Base-by-base conservation (phyloP, 257 asterid genomes). In the Capsicum baccatum region DNA sequence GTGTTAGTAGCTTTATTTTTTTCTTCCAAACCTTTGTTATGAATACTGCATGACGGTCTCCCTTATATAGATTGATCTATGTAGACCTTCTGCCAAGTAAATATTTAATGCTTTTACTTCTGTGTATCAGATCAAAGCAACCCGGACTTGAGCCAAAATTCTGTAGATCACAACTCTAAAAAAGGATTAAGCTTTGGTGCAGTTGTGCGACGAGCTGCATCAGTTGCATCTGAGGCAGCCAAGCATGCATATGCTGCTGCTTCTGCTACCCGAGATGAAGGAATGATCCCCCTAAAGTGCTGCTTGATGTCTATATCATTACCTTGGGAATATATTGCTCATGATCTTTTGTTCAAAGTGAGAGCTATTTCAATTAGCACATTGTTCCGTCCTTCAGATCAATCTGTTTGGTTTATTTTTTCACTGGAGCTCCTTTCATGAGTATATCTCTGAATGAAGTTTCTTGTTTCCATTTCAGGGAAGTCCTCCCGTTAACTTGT, bases 171-270 rank as follows among this genome's bases (percentile, higher is more conserved):
- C 26, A 48, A 55, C 26, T 91, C 95, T 79, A 89, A 90, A 83
- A 90, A 37, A 63, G 97, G 97, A 62, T 87, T 90, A 62, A 94
- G 92, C 63, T 60, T 96, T 57, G 92, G 97, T 85, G 89, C 87
- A 79, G 89, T 97, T 26, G 97, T 97, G 79, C 92, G 97, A 12
- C 90, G 90, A 70, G 99, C 99, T 74, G 98, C 99, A 84, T 88
- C 97, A 26, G 99, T 88, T 82, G 99, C 99, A 66, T 92, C 98
- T 56, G 92, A 87, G 21, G 98, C 99, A 54, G 99, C 99, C 86
- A 97, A 95, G 91, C 94, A 97, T 37, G 99, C 98, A 48, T 97
- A 97, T 79, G 99, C 99, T 79, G 98, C 96, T 15, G 98, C 99
- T 79, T 92, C 98, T 33, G 86, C 99, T 73, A 88, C 89, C n/a